Conservation (phyloP, 2,329 filamentous ascomycete species). For the Neofusicoccum parvum region DNA sequence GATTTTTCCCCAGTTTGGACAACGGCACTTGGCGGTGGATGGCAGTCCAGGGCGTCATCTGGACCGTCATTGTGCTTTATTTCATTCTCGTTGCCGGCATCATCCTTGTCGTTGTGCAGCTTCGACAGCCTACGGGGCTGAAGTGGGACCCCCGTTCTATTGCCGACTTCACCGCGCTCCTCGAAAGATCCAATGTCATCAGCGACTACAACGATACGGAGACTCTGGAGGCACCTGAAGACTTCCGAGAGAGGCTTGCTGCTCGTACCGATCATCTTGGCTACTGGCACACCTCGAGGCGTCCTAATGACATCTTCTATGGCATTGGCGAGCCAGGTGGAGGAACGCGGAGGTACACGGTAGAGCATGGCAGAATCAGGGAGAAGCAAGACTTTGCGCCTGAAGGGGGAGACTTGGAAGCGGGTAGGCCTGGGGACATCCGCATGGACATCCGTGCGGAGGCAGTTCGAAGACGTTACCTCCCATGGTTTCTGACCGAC, state of each 20-base stretch:
- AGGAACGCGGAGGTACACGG: constrained; percentile 53
- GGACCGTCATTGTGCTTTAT: constrained; percentile 77
- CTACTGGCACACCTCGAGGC: constrained; percentile 76
- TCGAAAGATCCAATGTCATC: constrained; percentile 79
- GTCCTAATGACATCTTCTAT: constrained; percentile 71
- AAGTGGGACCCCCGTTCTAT: constrained; percentile 84
- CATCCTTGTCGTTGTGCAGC: constrained; percentile 60
- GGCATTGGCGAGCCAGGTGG: constrained; percentile 69
- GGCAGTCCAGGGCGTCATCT: constrained; percentile 74
- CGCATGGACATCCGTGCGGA: constrained; percentile 56
- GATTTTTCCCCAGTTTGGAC: constrained; percentile 61
- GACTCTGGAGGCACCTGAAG: constrained; percentile 54
- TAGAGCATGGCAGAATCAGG: constrained; percentile 50
- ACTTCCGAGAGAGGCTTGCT: constrained; percentile 58
- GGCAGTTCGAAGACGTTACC: constrained; percentile 63
- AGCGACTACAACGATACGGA: constrained; percentile 72
- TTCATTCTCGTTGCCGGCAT: constrained; percentile 63
- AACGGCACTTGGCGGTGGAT: constrained; percentile 75
- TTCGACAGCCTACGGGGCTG: constrained; percentile 69
- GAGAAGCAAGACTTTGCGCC: constrained; percentile 39
- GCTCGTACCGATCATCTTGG: constrained; percentile 73
- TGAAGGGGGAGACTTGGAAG: constrained; percentile 38
- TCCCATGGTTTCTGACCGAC: constrained; percentile 76
- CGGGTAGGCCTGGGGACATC: constrained; percentile 41
- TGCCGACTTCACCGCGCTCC: constrained; percentile 76